Conservation (phyloP, 2,329 filamentous ascomycete genomes). For the Scedosporium minutisporum region DNA sequence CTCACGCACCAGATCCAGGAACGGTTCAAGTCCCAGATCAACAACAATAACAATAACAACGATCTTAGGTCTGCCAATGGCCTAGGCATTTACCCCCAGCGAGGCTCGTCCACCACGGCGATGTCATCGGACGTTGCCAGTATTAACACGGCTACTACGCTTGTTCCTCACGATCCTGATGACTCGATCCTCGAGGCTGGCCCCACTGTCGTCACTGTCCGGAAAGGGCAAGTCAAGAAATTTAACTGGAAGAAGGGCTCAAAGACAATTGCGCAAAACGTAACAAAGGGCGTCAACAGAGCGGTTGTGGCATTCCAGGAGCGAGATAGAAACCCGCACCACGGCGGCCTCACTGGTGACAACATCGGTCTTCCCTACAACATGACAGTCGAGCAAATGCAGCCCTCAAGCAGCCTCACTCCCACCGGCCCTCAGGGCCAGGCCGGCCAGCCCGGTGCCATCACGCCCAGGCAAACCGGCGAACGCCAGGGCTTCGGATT, state of each 20-base stretch:
- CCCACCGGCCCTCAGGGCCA: slow-evolving; percentile 11
- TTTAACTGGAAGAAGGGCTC: slow-evolving; percentile 99
- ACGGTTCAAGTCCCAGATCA: slow-evolving; percentile 73
- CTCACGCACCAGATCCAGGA: slow-evolving; percentile 90
- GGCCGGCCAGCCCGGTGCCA: slow-evolving; percentile 15
- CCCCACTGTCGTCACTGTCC: slow-evolving; percentile 90
- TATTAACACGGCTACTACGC: slow-evolving; percentile 46
- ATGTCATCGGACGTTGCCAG: slow-evolving; percentile 41
- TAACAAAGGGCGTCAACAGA: slow-evolving; percentile 87
- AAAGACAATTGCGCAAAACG: slow-evolving; percentile 86
- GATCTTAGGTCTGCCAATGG: slow-evolving; percentile 42
- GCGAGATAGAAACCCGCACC: slow-evolving; percentile 40
- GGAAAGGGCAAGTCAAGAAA: slow-evolving; percentile 88
- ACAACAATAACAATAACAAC: slow-evolving; percentile 13
- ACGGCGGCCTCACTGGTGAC: slow-evolving; percentile 47
- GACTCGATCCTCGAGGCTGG: slow-evolving; percentile 60
- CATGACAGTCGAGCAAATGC: slow-evolving; percentile 49
- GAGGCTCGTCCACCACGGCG: slow-evolving; percentile 37
- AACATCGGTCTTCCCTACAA: slow-evolving; percentile 63
- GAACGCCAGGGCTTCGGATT: slow-evolving; percentile 58
- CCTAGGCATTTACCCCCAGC: slow-evolving; percentile 47
- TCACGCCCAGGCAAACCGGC: not conserved
- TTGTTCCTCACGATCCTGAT: slow-evolving; percentile 53
- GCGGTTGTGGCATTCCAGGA: slow-evolving; percentile 68
- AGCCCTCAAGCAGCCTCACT: slow-evolving; percentile 29